Base-by-base conservation (phyloP, 306 rosid species). In the Fragaria iinumae region DNA sequence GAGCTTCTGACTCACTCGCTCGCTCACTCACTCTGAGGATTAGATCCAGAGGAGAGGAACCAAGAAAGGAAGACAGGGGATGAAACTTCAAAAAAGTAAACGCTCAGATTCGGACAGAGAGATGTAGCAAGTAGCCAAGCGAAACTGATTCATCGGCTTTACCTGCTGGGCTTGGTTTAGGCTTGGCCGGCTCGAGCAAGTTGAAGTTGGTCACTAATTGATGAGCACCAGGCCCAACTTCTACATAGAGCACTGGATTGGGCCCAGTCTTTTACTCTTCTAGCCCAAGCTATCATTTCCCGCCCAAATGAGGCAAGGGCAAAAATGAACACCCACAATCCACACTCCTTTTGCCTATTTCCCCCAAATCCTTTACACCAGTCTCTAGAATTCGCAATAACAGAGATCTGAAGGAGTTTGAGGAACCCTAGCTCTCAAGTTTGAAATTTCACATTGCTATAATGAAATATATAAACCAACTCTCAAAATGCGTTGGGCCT, bases 141-240 rank as follows among this genome's bases (percentile, higher is more conserved):
- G 66, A 59, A 20, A 60, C 63, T 21, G 67, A 13, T 2, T 60
- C 8, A 60, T 29, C 39, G 67, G 39, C 39, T 62, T 14, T 27
- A 14, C 39, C n/a, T 27, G 43, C 67, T 62, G 67, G 67, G 67
- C 67, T 62, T 38, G 67, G 43, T 62, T 62, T 8, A 65, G 69
- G 69, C 45, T 65, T 34, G 47, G 69, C 45, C 69, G 69, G 69
- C 69, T 65, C 14, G 21, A 12, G 25, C 45, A 65, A 36, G 25
- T 34, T 64, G 69, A 18, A 36, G 25, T 34, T 64, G 69, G 45
- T 17, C 47, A 0, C 11, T 17, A 14, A 36, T 34, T 8, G 10
- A 3, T 7, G 69, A 17, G 13, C 45, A 6, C 14, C 47, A 17
- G 47, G 69, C 69, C 69, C 69, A 65, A 64, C 7, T 49, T 0